Conservation (phyloP, 805 yeast species). For the Metschnikowia reukaufii region DNA sequence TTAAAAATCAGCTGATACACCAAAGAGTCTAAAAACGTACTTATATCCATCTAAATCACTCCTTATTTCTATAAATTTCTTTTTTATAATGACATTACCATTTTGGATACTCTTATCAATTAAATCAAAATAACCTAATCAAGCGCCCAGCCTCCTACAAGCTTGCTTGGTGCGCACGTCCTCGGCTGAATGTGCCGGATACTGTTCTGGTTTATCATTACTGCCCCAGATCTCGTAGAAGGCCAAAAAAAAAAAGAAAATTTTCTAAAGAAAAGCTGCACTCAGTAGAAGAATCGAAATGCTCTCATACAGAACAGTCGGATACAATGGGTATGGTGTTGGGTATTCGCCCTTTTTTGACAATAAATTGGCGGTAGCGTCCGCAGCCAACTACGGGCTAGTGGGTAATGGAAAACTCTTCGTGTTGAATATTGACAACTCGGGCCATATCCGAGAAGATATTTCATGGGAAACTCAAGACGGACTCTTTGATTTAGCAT, state of each 20-base stretch:
- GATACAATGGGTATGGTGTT: slow-evolving; percentile 84
- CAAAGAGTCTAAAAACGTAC: too few species aligned
- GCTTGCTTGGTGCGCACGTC: not conserved
- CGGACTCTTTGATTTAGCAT: slow-evolving; percentile 80
- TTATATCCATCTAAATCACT: too few species aligned
- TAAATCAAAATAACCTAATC: not conserved
- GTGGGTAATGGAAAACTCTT: slow-evolving; percentile 90
- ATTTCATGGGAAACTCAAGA: slow-evolving; percentile 85
- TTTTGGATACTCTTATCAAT: not conserved
- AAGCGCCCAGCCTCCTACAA: not conserved
- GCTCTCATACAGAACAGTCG: slow-evolving; percentile 72
- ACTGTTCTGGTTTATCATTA: too few species aligned
- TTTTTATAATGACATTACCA: too few species aligned
- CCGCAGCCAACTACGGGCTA: slow-evolving; percentile 89
- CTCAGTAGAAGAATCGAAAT: slow-evolving; percentile 31
- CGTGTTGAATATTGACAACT: slow-evolving; percentile 63
- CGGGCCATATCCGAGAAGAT: slow-evolving; percentile 59
- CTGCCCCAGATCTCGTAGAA: not conserved
- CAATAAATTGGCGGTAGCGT: slow-evolving; percentile 83
- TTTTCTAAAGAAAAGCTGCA: not conserved
- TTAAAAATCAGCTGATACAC: too few species aligned
- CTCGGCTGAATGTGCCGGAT: not conserved
- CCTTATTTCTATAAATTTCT: too few species aligned
- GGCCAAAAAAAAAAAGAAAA: too few species aligned
- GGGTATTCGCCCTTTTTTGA: slow-evolving; percentile 92